Evolutionary conservation across 805 yeast genomes (phyloP).

Genomic region (Monosporozyma servazzii): DNA sequence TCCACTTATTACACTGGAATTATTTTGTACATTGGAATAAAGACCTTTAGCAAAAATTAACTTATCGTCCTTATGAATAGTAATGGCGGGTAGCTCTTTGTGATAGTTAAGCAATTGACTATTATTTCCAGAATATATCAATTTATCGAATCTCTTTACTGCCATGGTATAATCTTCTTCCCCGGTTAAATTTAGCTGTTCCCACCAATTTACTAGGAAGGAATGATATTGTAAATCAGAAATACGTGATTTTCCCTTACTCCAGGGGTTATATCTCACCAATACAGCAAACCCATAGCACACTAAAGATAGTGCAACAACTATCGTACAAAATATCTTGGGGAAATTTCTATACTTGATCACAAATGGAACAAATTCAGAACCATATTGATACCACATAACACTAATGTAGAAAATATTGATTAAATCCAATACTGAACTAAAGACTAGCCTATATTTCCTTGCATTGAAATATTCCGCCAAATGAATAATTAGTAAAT

Average conservation of each 20-base stretch:
- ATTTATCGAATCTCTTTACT: constrained; percentile 15
- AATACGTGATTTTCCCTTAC: constrained; percentile 6
- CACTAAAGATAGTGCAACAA: constrained; percentile 48
- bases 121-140: constrained; percentile 19
- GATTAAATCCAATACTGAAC: constrained; percentile 47
- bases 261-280: constrained; percentile 36
- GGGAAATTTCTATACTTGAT: constrained; percentile 57
- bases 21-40: background rate
- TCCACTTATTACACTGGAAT: background rate
- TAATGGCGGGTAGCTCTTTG: constrained; percentile 19
- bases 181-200: constrained; percentile 25
- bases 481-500: constrained; percentile 54
- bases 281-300: constrained; percentile 53
- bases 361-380: constrained; percentile 45
- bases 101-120: constrained; percentile 17
- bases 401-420: constrained; percentile 34
- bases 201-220: constrained; percentile 32
- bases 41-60: background rate
- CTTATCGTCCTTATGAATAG: background rate
- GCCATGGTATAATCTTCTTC: constrained; percentile 25
- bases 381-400: constrained; percentile 49
- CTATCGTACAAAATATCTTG: constrained; percentile 37
- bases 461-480: constrained; percentile 48
- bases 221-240: constrained; percentile 24
- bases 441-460: constrained; percentile 53